These are phyloP conservation scores for Russula olivacea DNA, from an alignment of 768 basidiomycete genomes.

Conservation along the genomic window DNA sequence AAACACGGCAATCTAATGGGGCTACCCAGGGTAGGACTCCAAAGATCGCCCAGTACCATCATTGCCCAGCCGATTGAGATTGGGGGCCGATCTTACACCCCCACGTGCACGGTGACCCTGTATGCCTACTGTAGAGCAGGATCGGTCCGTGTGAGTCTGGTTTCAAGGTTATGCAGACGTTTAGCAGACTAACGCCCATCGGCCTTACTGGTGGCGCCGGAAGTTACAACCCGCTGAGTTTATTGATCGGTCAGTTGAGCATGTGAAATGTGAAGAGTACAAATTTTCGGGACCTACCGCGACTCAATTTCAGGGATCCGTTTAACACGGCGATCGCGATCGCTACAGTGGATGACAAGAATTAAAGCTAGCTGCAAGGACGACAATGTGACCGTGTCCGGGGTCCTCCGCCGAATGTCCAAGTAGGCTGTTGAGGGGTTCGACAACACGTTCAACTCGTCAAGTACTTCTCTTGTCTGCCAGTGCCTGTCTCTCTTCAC, in stretches of 20 bases:
- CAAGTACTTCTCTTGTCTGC: too few species aligned
- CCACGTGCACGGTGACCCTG: background rate
- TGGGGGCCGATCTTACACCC: background rate
- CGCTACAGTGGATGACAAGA: too few species aligned
- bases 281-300: slow-evolving; percentile 10
- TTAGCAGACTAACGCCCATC: too few species aligned
- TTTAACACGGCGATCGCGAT: too few species aligned
- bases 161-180: too few species aligned
- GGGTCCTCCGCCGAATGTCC: too few species aligned
- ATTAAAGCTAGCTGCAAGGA: too few species aligned
- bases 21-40: slow-evolving; percentile 5
- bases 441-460: too few species aligned
- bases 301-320: background rate
- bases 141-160: slow-evolving; percentile 11
- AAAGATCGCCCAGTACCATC: slow-evolving; percentile 27
- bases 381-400: too few species aligned
- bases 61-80: slow-evolving; percentile 3
- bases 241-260: slow-evolving; percentile 6
- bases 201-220: slow-evolving; percentile 15
- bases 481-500: too few species aligned
- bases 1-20: slow-evolving; percentile 23
- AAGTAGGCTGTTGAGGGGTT: too few species aligned
- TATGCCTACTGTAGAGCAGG: background rate
- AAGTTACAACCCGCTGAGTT: background rate
- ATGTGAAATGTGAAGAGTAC: slow-evolving; percentile 6